Base-by-base conservation (phyloP, 371 early-diverging fungal species). In the Syncephalastrum monosporum region DNA sequence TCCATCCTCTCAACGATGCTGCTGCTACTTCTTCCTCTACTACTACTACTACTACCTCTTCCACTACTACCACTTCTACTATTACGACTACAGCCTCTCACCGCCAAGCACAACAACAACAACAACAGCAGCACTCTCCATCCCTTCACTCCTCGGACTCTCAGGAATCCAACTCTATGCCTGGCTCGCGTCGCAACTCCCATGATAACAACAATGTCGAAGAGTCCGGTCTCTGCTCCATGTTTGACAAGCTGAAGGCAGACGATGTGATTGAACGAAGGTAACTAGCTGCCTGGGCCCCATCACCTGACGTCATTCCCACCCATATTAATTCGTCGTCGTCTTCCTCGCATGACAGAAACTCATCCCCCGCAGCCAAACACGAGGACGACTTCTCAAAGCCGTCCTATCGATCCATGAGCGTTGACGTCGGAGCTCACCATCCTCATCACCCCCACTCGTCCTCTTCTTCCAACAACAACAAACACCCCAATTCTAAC, bases 131-230 rank as follows among this genome's bases (percentile, higher is more conserved):
- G 7, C 47, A 53, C 7, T 46, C 27, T 13, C 45, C 50, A 7
- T 38, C 51, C 7, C 41, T 52, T 13, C 42, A 50, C n/a, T 53
- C 56, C 15, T 54, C 56, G 7, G 60, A 65, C 55, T 53, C 56
- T 24, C 59, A 58, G 53, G 48, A 61, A 13, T 66, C 72, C 25
- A 56, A 65, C 19, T 72, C 75, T 24, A 60, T 72, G 7, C 73
- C 75, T 50, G 71, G 57, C 42, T 73, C 76, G 27, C 56, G 71
- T 17, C 65, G 69, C 15, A 74, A 72, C 56, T 77, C 77, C 10
- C 67, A 56, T 42, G 72, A 69, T 24, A 61, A 64, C 23, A 61
- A 66, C 12, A 41, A 56, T 24, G 24, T 42, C 13, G 47, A 52
- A 41, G 52, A 52, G 25, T 59, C 59, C 38, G 57, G 57, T 16